Conservation (phyloP, 805 yeast species). For the Cyberlindnera maclurae region DNA sequence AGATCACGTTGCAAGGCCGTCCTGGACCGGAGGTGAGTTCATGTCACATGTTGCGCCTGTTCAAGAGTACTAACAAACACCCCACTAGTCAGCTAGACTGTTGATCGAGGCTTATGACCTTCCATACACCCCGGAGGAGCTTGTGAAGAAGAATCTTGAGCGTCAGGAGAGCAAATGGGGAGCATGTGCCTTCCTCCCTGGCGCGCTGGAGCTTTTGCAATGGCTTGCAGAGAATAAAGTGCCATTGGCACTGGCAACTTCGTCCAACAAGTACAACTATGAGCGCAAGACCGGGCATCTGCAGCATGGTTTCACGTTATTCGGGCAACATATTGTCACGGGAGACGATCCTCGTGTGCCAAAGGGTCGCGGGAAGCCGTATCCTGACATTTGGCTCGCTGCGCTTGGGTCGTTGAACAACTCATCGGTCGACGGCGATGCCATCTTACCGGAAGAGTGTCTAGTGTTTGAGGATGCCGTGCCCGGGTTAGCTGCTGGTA, state of each 20-base stretch:
- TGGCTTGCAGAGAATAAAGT: conserved; percentile 43
- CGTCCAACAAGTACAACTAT: conserved; percentile 59
- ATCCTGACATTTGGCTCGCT: conserved; percentile 85
- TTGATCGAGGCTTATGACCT: conserved; percentile 64
- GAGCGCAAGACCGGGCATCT: conserved; percentile 70
- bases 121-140: conserved; percentile 61
- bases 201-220: conserved; percentile 65
- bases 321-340: conserved; percentile 63
- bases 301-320: conserved; percentile 51
- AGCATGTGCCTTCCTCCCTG: conserved; percentile 65
- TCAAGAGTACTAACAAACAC: too few species aligned
- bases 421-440: conserved; percentile 30
- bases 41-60: neutral
- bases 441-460: conserved; percentile 68
- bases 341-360: conserved; percentile 88
- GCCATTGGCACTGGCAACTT: conserved; percentile 89
- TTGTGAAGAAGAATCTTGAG: conserved; percentile 41
- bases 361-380: conserved; percentile 85
- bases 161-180: conserved; percentile 55
- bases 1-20: conserved; percentile 80
- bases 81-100: conserved; percentile 27
- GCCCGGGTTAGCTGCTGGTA: conserved; percentile 84
- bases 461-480: conserved; percentile 92
- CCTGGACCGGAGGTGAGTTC: conserved; percentile 60
- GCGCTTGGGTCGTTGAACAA: conserved; percentile 71